Base-by-base conservation (phyloP, 2,329 filamentous ascomycete species). In the Fusarium sp. region DNA sequence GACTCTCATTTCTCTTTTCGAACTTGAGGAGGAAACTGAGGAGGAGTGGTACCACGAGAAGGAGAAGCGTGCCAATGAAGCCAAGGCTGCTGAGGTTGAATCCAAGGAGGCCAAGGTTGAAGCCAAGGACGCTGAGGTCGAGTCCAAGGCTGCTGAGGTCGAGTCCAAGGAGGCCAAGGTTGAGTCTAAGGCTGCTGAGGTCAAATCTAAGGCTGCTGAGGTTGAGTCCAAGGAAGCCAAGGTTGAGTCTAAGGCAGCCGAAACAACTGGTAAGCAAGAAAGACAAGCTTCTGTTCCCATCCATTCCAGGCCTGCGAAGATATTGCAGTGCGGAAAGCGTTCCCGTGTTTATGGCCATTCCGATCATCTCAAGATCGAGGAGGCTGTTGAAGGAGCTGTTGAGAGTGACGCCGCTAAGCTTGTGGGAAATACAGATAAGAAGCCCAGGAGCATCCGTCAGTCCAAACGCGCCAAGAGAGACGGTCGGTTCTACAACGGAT, bases 401-500 rank as follows among this genome's bases (percentile, higher is more conserved):
- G 53, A 64, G 27, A 13, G 55, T 14, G 53, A 39, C 25, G 40
- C 62, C 7, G 46, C 52, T 40, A 67, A 61, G 48, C 30, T 56
- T 32, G 48, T 56, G 13, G 51, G 70, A 39, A 48, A 62, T 7
- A 33, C 35, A 20, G 44, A 70, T 14, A 41, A 40, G n/a, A 35
- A 44, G 39, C 25, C 54, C 47, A 54, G 27, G 27, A 27, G 11
- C 2, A 35, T 32, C 25, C 25, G 49, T 19, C 43, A 19, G n/a
- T 15, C 47, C 30, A 43, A n/a, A 14, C 30, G 6, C 25, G 43
- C 37, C 40, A 63, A 58, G 23, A 64, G 69, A 59, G 57, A 40
- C 27, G 50, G 56, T 45, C 69, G 69, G 45, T 65, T 60, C 53
- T 72, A 71, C 56, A 70, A 71, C 47, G 70, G 67, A 50, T 54